A percentile compares a stretch with the other conserved stretches of the same genome.
Conservation (phyloP, 106 monocot genomes). For the Apostasia ramifera region DNA sequence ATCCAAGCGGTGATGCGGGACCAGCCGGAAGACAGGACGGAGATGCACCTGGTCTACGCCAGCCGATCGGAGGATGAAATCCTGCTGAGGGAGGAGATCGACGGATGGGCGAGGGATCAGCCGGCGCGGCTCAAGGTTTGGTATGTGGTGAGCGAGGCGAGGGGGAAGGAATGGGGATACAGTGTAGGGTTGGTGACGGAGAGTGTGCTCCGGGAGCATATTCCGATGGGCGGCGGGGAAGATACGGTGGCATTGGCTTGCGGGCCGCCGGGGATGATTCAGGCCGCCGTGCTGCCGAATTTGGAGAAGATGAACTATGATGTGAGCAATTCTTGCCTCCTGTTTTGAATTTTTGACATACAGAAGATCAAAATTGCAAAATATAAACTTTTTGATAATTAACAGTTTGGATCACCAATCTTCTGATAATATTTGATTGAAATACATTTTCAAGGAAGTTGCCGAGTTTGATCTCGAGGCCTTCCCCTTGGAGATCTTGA, state of each 20-base stretch:
- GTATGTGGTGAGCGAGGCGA: slow-evolving; percentile 53
- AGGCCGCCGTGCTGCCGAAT: slow-evolving; percentile 53
- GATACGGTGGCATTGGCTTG: slow-evolving; percentile 62
- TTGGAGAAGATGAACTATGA: slow-evolving; percentile 73
- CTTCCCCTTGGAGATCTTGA: slow-evolving; percentile 11
- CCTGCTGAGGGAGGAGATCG: slow-evolving; percentile 65
- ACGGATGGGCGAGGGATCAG: slow-evolving; percentile 45
- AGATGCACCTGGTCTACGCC: slow-evolving; percentile 84
- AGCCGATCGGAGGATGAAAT: slow-evolving; percentile 81
- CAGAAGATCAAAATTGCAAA: too few relatives aligned
- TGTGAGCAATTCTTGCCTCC: slow-evolving; percentile 23
- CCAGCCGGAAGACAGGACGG: slow-evolving; percentile 50
- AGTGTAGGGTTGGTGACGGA: slow-evolving; percentile 58
- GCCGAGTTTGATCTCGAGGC: not conserved
- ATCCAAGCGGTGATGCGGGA: slow-evolving; percentile 79
- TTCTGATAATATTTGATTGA: too few relatives aligned
- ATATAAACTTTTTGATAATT: too few relatives aligned
- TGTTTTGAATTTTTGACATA: slow-evolving; percentile 24
- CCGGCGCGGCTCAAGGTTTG: slow-evolving; percentile 66
- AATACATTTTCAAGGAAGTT: not conserved
- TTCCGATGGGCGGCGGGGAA: slow-evolving; percentile 38
- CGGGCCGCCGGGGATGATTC: slow-evolving; percentile 76
- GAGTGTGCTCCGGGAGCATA: slow-evolving; percentile 43
- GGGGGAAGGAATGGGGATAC: slow-evolving; percentile 55
- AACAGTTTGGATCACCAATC: too few relatives aligned